Conservation (phyloP, 78 protist species). For the slime mould (Dictyostelium discoideum) region DNA sequence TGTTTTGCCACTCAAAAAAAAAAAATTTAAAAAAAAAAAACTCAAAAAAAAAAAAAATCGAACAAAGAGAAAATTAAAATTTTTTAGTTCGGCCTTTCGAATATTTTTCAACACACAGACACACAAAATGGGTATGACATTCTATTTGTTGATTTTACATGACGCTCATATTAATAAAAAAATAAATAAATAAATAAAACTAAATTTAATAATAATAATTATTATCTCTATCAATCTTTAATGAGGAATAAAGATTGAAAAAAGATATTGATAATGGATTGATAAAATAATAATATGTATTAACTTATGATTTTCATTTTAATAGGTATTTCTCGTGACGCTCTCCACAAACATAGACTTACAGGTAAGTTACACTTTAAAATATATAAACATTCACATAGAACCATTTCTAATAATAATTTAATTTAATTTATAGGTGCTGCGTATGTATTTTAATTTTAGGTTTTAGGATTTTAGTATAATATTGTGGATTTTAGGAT, state of each 20-base stretch:
- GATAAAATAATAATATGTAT: not conserved
- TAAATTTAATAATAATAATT: too few species aligned
- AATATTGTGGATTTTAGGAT: too few species aligned
- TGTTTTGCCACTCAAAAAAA: not conserved
- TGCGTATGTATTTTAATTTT: slow-evolving; percentile 11
- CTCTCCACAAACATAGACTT: slow-evolving; percentile 80
- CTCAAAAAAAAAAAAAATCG: not conserved
- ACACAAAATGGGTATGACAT: not conserved
- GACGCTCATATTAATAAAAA: not conserved
- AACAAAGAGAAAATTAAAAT: not conserved
- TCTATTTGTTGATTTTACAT: not conserved
- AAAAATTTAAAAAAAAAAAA: too few species aligned
- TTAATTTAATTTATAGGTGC: slow-evolving; percentile 29
- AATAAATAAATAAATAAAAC: not conserved
- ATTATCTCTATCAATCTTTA: not conserved
- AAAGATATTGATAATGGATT: not conserved
- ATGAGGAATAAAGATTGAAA: not conserved
- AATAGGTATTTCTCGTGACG: slow-evolving; percentile 84
- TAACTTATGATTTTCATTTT: not conserved
- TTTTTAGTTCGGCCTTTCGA: not conserved
- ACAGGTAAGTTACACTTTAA: not conserved
- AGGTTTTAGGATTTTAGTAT: too few species aligned
- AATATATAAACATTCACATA: not conserved
- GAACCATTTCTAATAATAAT: too few species aligned
- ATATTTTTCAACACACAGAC: not conserved